Conservation (phyloP, 345 rosid genomes). For the Citrus sinensis region DNA sequence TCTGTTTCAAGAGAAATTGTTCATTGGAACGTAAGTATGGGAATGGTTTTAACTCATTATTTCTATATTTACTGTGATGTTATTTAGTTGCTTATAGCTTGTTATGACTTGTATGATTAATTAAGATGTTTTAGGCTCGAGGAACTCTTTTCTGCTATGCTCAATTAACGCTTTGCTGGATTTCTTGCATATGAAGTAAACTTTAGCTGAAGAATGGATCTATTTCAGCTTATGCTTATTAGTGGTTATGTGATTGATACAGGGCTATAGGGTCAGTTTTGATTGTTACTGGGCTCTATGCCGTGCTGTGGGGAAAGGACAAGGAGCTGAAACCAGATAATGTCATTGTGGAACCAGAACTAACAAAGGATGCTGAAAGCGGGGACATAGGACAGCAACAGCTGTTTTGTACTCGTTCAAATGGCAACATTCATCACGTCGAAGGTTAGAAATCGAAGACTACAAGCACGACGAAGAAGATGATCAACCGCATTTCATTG, state of each 20-base stretch:
- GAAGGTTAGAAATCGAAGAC: not conserved
- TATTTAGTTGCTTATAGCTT: too few relatives aligned
- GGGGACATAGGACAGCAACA: constrained; percentile 36
- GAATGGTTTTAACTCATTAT: not conserved
- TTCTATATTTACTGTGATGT: too few relatives aligned
- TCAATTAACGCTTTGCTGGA: not conserved
- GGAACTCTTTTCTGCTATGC: not conserved
- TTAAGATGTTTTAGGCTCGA: too few relatives aligned
- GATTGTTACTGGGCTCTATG: constrained; percentile 69
- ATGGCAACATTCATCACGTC: not conserved
- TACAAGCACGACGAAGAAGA: not conserved
- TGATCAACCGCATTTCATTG: not conserved
- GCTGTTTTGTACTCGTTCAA: constrained; percentile 13
- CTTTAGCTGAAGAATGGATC: not conserved
- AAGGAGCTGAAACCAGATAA: constrained; percentile 34
- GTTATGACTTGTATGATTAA: too few relatives aligned
- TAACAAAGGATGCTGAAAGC: not conserved
- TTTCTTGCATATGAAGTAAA: not conserved
- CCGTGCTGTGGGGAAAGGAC: constrained; percentile 89
- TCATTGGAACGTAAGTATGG: constrained; percentile 65
- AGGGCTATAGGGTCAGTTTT: constrained; percentile 70
- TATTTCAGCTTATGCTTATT: not conserved
- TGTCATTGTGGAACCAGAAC: constrained; percentile 1
- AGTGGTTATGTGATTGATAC: not conserved
- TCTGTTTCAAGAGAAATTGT: constrained; percentile 70